Conservation (phyloP, 805 yeast species). For the Zygoascus biomembranicola region DNA sequence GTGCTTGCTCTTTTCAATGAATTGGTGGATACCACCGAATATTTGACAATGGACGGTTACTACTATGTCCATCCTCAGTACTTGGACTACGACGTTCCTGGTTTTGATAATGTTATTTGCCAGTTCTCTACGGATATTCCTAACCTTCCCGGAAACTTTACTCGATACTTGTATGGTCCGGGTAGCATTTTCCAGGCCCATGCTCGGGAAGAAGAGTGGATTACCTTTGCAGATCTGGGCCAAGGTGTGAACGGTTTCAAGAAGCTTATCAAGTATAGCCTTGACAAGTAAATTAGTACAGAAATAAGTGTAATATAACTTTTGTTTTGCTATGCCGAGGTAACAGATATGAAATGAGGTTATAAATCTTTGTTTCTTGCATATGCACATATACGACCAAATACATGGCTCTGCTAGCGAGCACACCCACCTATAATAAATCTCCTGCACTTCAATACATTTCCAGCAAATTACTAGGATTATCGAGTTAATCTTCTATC, state of each 20-base stretch:
- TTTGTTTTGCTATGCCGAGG: too few relatives aligned
- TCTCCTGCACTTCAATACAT: too few relatives aligned
- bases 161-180: constrained; percentile 56
- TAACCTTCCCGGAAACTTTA: constrained; percentile 31
- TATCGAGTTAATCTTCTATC: too few relatives aligned
- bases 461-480: too few relatives aligned
- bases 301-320: neutral
- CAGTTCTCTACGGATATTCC: constrained; percentile 52
- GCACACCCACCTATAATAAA: too few relatives aligned
- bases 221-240: constrained; percentile 38
- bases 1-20: constrained; percentile 33
- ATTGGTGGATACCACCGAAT: constrained; percentile 25
- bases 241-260: constrained; percentile 49
- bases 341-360: neutral
- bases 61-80: constrained; percentile 34
- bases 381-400: neutral
- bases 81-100: constrained; percentile 54
- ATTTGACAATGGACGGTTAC: constrained; percentile 13
- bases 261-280: constrained; percentile 28
- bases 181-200: constrained; percentile 59
- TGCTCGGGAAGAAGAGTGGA: constrained; percentile 42
- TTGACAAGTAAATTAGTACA: neutral
- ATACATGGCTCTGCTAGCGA: neutral
- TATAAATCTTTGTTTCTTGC: neutral
- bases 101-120: constrained; percentile 45